Base-by-base conservation (phyloP, 139 green algal species). In the Parachlorella kessleri region DNA sequence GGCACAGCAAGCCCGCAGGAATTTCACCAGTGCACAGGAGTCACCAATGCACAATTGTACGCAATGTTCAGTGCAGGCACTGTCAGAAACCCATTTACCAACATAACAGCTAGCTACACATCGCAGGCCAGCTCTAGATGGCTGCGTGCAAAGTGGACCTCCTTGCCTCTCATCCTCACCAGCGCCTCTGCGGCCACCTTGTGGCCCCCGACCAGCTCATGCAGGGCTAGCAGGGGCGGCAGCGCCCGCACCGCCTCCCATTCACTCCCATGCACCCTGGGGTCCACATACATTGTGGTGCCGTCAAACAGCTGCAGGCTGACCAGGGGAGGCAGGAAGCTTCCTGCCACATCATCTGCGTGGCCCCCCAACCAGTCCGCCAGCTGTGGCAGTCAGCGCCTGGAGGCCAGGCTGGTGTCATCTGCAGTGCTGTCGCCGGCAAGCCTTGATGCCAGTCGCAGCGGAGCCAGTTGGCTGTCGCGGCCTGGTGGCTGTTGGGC, bases 51-150 rank as follows among this genome's bases (percentile, higher is more conserved):
- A n/a, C n/a, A n/a, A n/a, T n/a, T n/a, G n/a, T n/a, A n/a, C n/a
- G n/a, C n/a, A n/a, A n/a, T n/a, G n/a, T n/a, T n/a, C n/a, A n/a
- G n/a, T n/a, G n/a, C n/a, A n/a, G n/a, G n/a, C n/a, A n/a, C n/a
- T n/a, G n/a, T n/a, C n/a, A n/a, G n/a, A n/a, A n/a, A n/a, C n/a
- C n/a, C n/a, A n/a, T n/a, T n/a, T n/a, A n/a, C n/a, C n/a, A n/a
- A n/a, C n/a, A n/a, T n/a, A n/a, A n/a, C n/a, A 59, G 48, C 48
- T 59, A 38, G 21, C 65, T 40, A 24, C 26, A 75, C 64, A 38
- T 77, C 64, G 64, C 81, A 89, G 1, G 85, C 82, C 53, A 33
- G 28, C 79, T 90, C 85, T 64, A 90, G 77, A 48, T 90, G 72
- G 69, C 85, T 90, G 39, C 80, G 72, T 1, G 80, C 28, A 23